Percentiles rank a stretch among this genome's conserved stretches.
Conservation (phyloP, 2,329 filamentous ascomycete genomes). For the Colletotrichum siamense region DNA sequence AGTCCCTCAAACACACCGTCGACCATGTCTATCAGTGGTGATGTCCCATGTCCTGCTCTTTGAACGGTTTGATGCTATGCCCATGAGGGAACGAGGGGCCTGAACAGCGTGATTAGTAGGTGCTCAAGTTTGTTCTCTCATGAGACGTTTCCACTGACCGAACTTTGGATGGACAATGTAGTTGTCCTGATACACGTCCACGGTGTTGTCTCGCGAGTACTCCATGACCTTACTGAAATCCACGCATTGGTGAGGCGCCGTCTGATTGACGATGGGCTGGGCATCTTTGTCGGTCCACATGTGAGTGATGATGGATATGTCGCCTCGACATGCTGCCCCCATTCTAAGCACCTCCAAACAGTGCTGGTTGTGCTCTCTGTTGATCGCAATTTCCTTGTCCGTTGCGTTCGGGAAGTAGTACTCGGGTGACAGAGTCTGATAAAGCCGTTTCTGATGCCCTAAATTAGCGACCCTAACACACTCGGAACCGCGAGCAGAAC, state of each 20-base stretch:
- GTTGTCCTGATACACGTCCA: constrained; percentile 17
- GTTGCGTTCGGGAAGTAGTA: constrained; percentile 19
- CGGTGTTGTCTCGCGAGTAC: constrained; percentile 1
- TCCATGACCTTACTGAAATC: constrained; percentile 12
- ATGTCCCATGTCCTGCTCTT: constrained; percentile 10
- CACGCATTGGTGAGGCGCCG: constrained; percentile 17
- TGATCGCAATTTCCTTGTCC: background rate
- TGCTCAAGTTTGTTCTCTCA: background rate
- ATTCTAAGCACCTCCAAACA: constrained; percentile 18
- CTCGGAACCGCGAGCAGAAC: background rate
- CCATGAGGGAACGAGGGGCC: constrained; percentile 17
- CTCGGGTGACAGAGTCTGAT: constrained; percentile 13
- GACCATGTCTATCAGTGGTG: background rate
- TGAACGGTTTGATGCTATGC: constrained; percentile 19
- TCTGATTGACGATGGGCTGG: constrained; percentile 19
- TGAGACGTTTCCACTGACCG: background rate
- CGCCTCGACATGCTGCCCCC: constrained; percentile 17
- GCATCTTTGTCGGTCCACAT: constrained; percentile 22
- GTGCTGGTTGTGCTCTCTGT: constrained; percentile 20
- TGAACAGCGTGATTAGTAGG: background rate
- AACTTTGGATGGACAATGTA: constrained; percentile 21
- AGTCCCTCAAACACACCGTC: background rate
- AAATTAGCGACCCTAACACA: background rate
- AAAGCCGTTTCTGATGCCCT: constrained; percentile 3
- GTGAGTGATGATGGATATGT: constrained; percentile 20